Percentiles rank a stretch among this genome's conserved stretches.
phyloP scores from a whole-genome alignment of 345 rosid species.

The Atalantia buxifolia region DNA sequence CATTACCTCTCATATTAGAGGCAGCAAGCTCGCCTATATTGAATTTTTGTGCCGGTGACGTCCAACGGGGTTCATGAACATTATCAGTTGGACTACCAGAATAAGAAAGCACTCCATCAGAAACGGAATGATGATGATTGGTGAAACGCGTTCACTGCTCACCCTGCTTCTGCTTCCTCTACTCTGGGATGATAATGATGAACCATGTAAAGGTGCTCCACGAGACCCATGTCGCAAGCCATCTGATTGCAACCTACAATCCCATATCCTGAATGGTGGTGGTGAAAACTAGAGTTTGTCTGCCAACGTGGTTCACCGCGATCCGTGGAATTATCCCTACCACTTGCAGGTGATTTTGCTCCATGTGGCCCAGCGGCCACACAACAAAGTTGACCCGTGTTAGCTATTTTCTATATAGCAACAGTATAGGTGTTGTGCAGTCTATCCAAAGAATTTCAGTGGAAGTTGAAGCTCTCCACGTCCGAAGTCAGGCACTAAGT shows the following conservation, averaged over 20 bases:
- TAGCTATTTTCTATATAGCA: constrained; percentile 51
- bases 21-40: constrained; percentile 38
- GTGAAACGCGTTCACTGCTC: constrained; percentile 39
- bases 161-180: constrained; percentile 52
- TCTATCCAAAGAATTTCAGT: constrained; percentile 10
- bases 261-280: constrained; percentile 60
- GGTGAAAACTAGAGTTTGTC: constrained; percentile 83
- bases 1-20: constrained; percentile 46
- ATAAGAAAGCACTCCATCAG: constrained; percentile 63
- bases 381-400: constrained; percentile 96
- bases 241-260: constrained; percentile 56
- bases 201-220: constrained; percentile 34
- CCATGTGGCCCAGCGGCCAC: constrained; percentile 97
- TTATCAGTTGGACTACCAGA: constrained; percentile 52
- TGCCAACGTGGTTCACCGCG: constrained; percentile 61
- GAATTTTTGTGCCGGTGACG: constrained; percentile 48
- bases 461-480: constrained; percentile 17
- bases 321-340: constrained; percentile 38
- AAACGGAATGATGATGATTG: constrained; percentile 63
- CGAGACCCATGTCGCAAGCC: constrained; percentile 34
- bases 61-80: constrained; percentile 54
- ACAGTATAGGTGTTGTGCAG: constrained; percentile 21
- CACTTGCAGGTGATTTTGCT: constrained; percentile 43
- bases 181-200: constrained; percentile 40
- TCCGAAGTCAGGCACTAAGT: constrained; percentile 2